Evolutionary conservation across 2,329 filamentous ascomycete genomes (phyloP), one percentile per base, ranked within the genome.

Genomic region (Hypoxylon sp.): DNA sequence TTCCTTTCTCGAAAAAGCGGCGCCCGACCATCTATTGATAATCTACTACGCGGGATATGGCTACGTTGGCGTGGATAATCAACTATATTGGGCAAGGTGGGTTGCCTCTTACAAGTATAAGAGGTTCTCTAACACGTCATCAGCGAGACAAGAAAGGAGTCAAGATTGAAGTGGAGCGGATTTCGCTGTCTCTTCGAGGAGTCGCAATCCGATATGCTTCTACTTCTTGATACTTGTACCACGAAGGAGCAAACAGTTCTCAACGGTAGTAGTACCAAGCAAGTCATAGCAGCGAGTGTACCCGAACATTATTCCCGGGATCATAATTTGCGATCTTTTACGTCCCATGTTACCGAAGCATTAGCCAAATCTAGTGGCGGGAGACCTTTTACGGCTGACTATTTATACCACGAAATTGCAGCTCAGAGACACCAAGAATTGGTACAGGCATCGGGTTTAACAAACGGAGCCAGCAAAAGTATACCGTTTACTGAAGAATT

Each of bases 41-140:
- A 83, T 90, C 67, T 89, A 90, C 75, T 90, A 90, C 74, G 85
- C 85, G 68, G 88, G 88, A 29, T 81, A 88, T 73, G 86, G 87
- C 68, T 89, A 84, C 71, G 79, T 86, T 39, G 84, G 84, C n/a
- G 70, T 81, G 9, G 86, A 90, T 74, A 84, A 84, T 71, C 86
- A 90, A 75, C 79, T 90, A 25, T 90, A 88, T 75, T 90, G 88
- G 88, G 87, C 88, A 61, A 87, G 86, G 88, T 90, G 82, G 81
- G 87, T 83, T 62, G 67, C 71, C 27, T 68, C 50, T 63, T 19
- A 62, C 53, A 61, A 68, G 52, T 70, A 39, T 58, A 57, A 62
- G 63, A 50, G 37, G 47, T 74, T 65, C 76, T 79, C 81, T 84
- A 75, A 85, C 74, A 69, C 61, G 34, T 46, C 71, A 48, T 54